These are phyloP conservation scores for Cyathus striatus DNA, from an alignment of 768 basidiomycete species.

Conservation along the genomic window DNA sequence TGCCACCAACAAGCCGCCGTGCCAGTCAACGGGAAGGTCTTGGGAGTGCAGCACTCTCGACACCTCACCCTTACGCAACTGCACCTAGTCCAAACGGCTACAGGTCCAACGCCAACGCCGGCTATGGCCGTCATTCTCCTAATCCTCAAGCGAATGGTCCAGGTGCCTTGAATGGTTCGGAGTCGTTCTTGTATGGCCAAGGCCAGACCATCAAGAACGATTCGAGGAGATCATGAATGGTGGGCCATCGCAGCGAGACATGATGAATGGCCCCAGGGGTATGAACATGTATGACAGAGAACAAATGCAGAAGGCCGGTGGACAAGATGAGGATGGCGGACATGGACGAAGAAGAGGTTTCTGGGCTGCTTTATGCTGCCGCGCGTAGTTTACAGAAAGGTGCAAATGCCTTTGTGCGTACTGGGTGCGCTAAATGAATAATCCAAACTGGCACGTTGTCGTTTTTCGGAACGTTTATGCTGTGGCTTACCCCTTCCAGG, in stretches of 20 bases:
- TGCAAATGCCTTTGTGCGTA: conserved; percentile 13
- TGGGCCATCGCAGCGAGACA: conserved; percentile 28
- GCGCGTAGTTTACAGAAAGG: conserved; percentile 34
- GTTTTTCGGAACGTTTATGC: too few relatives aligned
- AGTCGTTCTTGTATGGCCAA: conserved; percentile 66
- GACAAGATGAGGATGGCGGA: conserved; percentile 62
- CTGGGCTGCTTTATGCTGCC: conserved; percentile 66
- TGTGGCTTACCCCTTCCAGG: too few relatives aligned
- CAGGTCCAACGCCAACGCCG: conserved; percentile 33
- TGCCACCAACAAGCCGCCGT: conserved; percentile 63
- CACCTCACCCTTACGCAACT: conserved; percentile 71
- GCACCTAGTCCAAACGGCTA: conserved; percentile 55
- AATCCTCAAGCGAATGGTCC: conserved; percentile 22
- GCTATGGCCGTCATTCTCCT: conserved; percentile 58
- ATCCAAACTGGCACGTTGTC: too few relatives aligned
- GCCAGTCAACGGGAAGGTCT: conserved; percentile 54
- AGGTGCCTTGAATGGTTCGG: conserved; percentile 35
- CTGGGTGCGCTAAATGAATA: conserved; percentile 23
- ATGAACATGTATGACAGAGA: conserved; percentile 68
- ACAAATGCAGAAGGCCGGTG: conserved; percentile 54
- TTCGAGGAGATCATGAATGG: conserved; percentile 45
- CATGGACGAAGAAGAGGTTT: conserved; percentile 59
- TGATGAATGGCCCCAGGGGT: conserved; percentile 31
- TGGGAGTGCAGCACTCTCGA: conserved; percentile 35
- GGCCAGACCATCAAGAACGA: conserved; percentile 41